phyloP scores from a whole-genome alignment of 208 protist genomes.

The Herpetomonas muscarum region DNA sequence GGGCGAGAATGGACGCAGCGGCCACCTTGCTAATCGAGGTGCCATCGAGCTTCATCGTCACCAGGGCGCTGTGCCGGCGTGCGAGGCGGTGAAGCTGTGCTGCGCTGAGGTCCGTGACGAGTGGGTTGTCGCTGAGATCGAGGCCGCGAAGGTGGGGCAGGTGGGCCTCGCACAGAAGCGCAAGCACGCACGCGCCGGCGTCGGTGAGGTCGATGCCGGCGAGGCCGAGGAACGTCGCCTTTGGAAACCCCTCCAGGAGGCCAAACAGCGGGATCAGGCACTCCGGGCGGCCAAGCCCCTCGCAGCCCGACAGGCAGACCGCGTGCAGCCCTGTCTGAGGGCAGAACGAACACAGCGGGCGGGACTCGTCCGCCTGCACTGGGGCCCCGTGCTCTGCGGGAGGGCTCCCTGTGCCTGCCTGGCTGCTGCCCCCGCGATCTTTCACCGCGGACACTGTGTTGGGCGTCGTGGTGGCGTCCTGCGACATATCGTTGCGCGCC shows the following conservation, averaged over 20 bases:
- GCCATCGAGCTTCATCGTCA: not conserved
- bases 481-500: too few species aligned
- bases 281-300: conserved; percentile 5
- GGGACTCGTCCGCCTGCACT: not conserved
- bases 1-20: not conserved
- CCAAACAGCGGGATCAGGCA: conserved; percentile 20
- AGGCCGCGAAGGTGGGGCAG: conserved; percentile 27
- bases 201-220: conserved; percentile 17
- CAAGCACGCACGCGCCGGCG: conserved; percentile 19
- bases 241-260: conserved; percentile 22
- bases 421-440: too few species aligned
- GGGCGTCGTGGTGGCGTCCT: too few species aligned
- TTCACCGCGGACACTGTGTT: too few species aligned
- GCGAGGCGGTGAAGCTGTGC: conserved; percentile 4
- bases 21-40: too few species aligned
- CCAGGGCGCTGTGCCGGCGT: not conserved
- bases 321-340: not conserved
- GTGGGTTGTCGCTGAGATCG: conserved; percentile 24
- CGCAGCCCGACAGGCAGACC: conserved; percentile 7
- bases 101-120: conserved; percentile 13
- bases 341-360: not conserved
- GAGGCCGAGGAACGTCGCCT: conserved; percentile 15
- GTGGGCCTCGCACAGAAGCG: conserved; percentile 40
- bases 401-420: too few species aligned
- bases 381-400: too few species aligned